Evolutionary conservation across 495 filamentous ascomycete genomes (phyloP).

Genomic region (Cryomyces antarcticus): DNA sequence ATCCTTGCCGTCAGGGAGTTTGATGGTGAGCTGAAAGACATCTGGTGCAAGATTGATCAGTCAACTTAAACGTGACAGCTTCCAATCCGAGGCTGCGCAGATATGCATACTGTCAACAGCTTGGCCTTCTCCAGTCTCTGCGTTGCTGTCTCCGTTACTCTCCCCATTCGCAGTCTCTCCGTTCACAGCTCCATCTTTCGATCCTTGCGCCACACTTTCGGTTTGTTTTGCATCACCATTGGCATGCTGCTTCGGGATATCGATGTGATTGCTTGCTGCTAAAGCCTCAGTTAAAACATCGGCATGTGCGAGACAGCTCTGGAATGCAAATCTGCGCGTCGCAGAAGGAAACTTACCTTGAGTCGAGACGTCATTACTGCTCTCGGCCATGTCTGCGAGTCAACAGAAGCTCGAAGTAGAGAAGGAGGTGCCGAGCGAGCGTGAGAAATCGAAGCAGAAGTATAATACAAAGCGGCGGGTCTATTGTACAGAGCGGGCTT

Average conservation of each 20-base stretch:
- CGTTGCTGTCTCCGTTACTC: background rate
- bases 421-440: background rate
- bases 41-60: background rate
- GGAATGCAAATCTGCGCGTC: too few relatives aligned
- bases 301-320: background rate
- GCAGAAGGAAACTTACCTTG: constrained; percentile 6
- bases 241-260: background rate
- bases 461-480: too few relatives aligned
- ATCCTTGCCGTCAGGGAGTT: constrained; percentile 58
- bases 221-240: background rate
- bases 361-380: constrained; percentile 11
- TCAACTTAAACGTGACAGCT: too few relatives aligned
- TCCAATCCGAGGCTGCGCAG: too few relatives aligned
- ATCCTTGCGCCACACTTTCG: background rate
- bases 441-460: background rate
- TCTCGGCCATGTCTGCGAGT: constrained; percentile 8
- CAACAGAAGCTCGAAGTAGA: background rate
- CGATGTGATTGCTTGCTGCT: background rate
- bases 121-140: background rate
- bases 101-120: background rate
- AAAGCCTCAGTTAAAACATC: background rate
- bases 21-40: constrained; percentile 65
- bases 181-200: too few relatives aligned
- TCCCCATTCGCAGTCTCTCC: too few relatives aligned
- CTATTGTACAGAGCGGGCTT: background rate